Base-by-base conservation (phyloP, 768 basidiomycete genomes). In the Leucosporidium yakuticum region DNA sequence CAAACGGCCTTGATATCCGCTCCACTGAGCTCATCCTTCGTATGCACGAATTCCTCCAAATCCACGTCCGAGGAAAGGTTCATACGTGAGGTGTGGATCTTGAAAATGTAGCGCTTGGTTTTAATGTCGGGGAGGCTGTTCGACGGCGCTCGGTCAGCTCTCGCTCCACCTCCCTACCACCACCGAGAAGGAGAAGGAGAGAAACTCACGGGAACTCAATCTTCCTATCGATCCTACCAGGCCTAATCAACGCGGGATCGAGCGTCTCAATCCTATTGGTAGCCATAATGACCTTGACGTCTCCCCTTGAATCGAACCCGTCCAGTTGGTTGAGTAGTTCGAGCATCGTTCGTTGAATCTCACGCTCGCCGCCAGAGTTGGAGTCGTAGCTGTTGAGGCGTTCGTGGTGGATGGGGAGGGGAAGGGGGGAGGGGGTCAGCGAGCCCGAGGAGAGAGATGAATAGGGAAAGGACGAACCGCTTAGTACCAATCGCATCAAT, bases 251-350 rank as follows among this genome's bases (percentile, higher is more conserved):
- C 23, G 96, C 96, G 63, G 96, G 96, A 79, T 99, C 96, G 34
- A 99, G 85, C 4, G 91, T 87, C 78, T 98, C 95, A 75, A 99
- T 99, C 80, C 85, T 87, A 81, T 99, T 99, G 8, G 96, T 99
- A 19, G 96, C 96, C 96, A 98, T 98, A 79, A 99, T 97, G 73
- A 99, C 95, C 80, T 98, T 99, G 67, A 99, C 94, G 77, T 98
- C 96, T n/a, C 95, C 95, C 64, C 94, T 87, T 8, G 93, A 93
- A 77, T 99, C 96, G 79, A 99, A 98, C n/a, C 96, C 96, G 75
- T 99, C 96, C 50, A 99, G 84, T 80, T 99, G 96, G 78, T 99
- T 99, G 61, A 99, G 85, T 59, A 99, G 84, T 78, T 99, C 96
- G 80, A 98, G 83, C 96, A 99, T 97, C 21, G 96, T 99, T 67